Conservation (phyloP, 2,329 filamentous ascomycete species). For the Penicillium verrucosum region DNA sequence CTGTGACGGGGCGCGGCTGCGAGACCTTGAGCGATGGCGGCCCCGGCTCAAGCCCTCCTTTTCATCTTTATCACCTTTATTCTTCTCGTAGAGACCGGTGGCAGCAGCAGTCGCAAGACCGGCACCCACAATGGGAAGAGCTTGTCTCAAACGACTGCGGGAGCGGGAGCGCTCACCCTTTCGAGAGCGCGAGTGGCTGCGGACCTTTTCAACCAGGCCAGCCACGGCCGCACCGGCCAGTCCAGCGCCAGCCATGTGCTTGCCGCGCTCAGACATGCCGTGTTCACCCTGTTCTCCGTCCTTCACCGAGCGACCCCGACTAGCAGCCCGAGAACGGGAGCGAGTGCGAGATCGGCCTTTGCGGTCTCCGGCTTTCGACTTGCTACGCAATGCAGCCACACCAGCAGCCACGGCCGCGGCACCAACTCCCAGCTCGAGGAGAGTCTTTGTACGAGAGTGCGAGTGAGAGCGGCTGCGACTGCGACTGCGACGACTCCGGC, state of each 20-base stretch:
- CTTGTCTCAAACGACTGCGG: constrained; percentile 54
- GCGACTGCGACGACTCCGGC: constrained; percentile 31
- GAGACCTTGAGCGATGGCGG: constrained; percentile 47
- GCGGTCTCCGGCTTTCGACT: constrained; percentile 50
- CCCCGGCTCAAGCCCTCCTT: constrained; percentile 44
- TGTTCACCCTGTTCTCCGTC: constrained; percentile 23
- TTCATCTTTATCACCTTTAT: constrained; percentile 57
- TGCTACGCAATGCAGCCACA: constrained; percentile 56
- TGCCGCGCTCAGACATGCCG: constrained; percentile 51
- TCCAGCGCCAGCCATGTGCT: constrained; percentile 60
- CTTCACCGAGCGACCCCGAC: constrained; percentile 27
- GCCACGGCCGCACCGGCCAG: constrained; percentile 61
- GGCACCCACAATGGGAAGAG: constrained; percentile 59
- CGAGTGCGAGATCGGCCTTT: constrained; percentile 49
- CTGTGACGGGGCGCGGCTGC: constrained; percentile 41
- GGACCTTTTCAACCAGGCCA: constrained; percentile 56
- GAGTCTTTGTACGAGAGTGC: constrained; percentile 49
- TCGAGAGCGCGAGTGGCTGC: constrained; percentile 56
- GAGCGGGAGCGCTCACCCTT: constrained; percentile 51
- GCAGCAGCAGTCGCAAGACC: constrained; percentile 60
- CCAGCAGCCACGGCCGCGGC: constrained; percentile 60
- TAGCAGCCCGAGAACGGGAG: constrained; percentile 42
- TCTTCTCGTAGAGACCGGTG: constrained; percentile 61
- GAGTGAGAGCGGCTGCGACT: constrained; percentile 47
- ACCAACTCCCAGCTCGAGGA: constrained; percentile 52